A percentile compares a stretch with the other conserved stretches of the same genome.
Conservation (phyloP, 768 basidiomycete species). For the Tricholoma flavovirens region DNA sequence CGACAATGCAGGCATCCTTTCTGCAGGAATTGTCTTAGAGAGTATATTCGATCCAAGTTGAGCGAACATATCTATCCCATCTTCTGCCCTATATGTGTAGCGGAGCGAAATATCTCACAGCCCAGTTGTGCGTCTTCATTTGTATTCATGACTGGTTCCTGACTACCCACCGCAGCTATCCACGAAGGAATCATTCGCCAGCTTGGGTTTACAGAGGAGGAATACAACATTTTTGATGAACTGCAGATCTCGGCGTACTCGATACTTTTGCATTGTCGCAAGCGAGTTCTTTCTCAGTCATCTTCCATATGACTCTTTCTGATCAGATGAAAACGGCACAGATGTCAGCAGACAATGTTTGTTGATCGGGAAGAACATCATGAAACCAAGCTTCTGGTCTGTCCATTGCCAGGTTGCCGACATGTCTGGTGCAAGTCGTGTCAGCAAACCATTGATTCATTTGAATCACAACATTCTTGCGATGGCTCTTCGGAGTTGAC, state of each 20-base stretch:
- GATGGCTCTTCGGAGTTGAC: conserved; percentile 53
- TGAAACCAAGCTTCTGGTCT: conserved; percentile 35
- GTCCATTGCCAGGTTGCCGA: conserved; percentile 42
- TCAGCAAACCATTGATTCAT: conserved; percentile 35
- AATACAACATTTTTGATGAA: conserved; percentile 37
- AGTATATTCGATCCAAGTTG: conserved; percentile 39
- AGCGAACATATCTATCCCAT: conserved; percentile 53
- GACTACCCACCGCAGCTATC: conserved; percentile 26
- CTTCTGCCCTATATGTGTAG: conserved; percentile 51
- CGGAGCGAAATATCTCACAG: conserved; percentile 16
- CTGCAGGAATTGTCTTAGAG: conserved; percentile 48
- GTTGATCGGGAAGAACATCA: conserved; percentile 47
- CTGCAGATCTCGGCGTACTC: conserved; percentile 39
- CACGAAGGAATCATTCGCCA: conserved; percentile 35
- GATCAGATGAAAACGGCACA: conserved; percentile 16
- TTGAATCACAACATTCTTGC: conserved; percentile 46
- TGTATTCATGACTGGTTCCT: background rate
- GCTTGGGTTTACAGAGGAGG: conserved; percentile 35
- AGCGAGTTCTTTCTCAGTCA: conserved; percentile 26
- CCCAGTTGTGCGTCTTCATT: background rate
- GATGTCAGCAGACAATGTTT: conserved; percentile 43
- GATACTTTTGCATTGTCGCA: conserved; percentile 42
- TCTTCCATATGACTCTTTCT: background rate
- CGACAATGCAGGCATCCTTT: conserved; percentile 42
- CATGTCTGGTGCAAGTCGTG: conserved; percentile 61